Evolutionary conservation across 768 basidiomycete species (phyloP).

Genomic region (Cyclocybe aegerita): DNA sequence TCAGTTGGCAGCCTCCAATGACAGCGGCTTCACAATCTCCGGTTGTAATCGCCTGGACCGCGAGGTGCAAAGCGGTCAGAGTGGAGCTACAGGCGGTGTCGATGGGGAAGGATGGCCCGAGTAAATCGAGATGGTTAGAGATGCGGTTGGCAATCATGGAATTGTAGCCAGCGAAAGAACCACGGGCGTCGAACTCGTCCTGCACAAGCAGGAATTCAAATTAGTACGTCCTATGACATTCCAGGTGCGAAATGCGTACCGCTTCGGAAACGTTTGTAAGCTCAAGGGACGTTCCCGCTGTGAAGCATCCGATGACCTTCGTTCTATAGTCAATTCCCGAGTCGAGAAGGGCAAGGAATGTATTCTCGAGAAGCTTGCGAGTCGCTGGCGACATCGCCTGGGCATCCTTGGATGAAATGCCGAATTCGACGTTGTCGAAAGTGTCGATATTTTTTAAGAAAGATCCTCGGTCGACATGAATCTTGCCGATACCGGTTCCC

Average conservation of each 20-base stretch:
- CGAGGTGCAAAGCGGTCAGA: constrained; percentile 47
- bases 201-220: constrained; percentile 7
- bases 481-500: constrained; percentile 21
- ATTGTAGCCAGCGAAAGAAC: constrained; percentile 32
- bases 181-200: constrained; percentile 32
- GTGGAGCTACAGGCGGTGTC: constrained; percentile 54
- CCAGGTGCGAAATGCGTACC: constrained; percentile 15
- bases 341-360: constrained; percentile 43
- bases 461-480: constrained; percentile 27
- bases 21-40: constrained; percentile 51
- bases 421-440: constrained; percentile 42
- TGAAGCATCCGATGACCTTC: constrained; percentile 41
- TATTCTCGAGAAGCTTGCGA: constrained; percentile 35
- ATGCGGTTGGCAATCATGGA: constrained; percentile 39
- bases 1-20: constrained; percentile 44
- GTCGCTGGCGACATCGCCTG: constrained; percentile 30
- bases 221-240: neutral
- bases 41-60: constrained; percentile 38
- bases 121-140: constrained; percentile 38
- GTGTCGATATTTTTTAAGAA: constrained; percentile 36
- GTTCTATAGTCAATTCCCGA: constrained; percentile 47
- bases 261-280: constrained; percentile 24
- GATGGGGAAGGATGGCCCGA: constrained; percentile 47
- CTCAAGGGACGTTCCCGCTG: constrained; percentile 25
- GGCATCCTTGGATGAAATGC: constrained; percentile 35